These are phyloP conservation scores for Microsporum audouinii DNA, from an alignment of 2,329 filamentous ascomycete genomes.

Conservation along the genomic window DNA sequence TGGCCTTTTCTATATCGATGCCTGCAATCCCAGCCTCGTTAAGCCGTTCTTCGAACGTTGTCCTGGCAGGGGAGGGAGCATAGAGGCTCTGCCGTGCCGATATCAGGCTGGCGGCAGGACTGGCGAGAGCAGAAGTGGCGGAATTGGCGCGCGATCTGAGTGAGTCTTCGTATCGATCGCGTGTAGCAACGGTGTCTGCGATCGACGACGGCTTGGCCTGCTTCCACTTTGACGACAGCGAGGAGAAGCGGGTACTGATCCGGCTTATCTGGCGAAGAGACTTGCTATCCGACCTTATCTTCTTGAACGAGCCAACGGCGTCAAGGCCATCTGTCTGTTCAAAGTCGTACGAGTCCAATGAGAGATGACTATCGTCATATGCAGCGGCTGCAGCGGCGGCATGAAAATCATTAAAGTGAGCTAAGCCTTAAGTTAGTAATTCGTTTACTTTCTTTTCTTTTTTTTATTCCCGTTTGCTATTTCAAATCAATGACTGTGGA, in stretches of 20 bases:
- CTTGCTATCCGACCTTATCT: slow-evolving; percentile 41
- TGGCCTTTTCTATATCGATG: slow-evolving; percentile 45
- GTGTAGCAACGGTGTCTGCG: slow-evolving; percentile 25
- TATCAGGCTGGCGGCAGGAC: slow-evolving; percentile 25
- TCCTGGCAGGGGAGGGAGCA: slow-evolving; percentile 52
- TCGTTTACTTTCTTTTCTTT: not conserved
- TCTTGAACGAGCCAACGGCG: slow-evolving; percentile 45
- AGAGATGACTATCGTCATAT: slow-evolving; percentile 23
- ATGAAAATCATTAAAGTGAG: slow-evolving; percentile 27
- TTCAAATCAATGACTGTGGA: not conserved
- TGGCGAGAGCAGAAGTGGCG: slow-evolving; percentile 30
- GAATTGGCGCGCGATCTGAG: slow-evolving; percentile 34
- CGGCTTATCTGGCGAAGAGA: slow-evolving; percentile 48
- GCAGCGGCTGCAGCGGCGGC: slow-evolving; percentile 16
- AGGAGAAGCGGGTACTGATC: slow-evolving; percentile 58
- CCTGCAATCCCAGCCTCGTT: slow-evolving; percentile 40
- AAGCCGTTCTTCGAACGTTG: slow-evolving; percentile 47
- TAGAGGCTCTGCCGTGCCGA: slow-evolving; percentile 42
- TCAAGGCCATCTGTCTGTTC: slow-evolving; percentile 52
- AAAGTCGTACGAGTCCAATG: slow-evolving; percentile 27
- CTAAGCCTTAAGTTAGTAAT: slow-evolving; percentile 16
- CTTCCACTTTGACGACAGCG: slow-evolving; percentile 47
- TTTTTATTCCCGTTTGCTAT: not conserved
- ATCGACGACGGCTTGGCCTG: slow-evolving; percentile 21
- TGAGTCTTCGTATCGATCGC: slow-evolving; percentile 22